Percentiles rank a stretch among this genome's conserved stretches.
phyloP scores from a whole-genome alignment of 768 basidiomycete genomes.

The Hypsizygus marmoreus region DNA sequence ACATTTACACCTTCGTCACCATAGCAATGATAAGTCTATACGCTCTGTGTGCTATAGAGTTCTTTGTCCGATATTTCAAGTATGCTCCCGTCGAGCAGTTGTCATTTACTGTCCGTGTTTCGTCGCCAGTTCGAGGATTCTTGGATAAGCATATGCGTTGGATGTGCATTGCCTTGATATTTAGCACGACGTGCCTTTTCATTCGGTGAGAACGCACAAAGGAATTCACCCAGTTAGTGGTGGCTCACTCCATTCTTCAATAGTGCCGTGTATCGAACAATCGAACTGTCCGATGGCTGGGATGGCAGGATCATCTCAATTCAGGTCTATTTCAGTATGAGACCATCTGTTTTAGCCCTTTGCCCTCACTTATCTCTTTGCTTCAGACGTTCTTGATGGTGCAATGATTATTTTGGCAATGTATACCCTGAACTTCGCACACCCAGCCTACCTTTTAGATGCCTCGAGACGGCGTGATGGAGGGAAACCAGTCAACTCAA shows the following conservation, averaged over 20 bases:
- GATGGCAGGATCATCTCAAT: conserved; percentile 47
- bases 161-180: conserved; percentile 34
- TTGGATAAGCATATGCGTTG: conserved; percentile 21
- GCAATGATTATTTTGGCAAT: conserved; percentile 33
- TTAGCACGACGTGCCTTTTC: conserved; percentile 42
- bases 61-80: conserved; percentile 40
- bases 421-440: conserved; percentile 28
- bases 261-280: conserved; percentile 53
- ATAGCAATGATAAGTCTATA: conserved; percentile 45
- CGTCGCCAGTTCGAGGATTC: not conserved
- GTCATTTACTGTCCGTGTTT: not conserved
- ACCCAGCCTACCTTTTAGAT: too few species aligned
- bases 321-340: conserved; percentile 43
- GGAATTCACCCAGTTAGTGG: too few species aligned
- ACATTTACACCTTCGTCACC: not conserved
- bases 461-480: too few species aligned
- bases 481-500: too few species aligned
- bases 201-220: conserved; percentile 49
- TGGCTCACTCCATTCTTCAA: too few species aligned
- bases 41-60: conserved; percentile 43
- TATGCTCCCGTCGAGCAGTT: conserved; percentile 31
- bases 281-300: conserved; percentile 54
- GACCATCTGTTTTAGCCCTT: not conserved
- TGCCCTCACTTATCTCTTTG: not conserved
- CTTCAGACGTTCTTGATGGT: conserved; percentile 46